Evolutionary conservation across 2,329 filamentous ascomycete species (phyloP), one percentile per base, ranked within the genome.

Genomic region (Endoconidiophora laricicola): DNA sequence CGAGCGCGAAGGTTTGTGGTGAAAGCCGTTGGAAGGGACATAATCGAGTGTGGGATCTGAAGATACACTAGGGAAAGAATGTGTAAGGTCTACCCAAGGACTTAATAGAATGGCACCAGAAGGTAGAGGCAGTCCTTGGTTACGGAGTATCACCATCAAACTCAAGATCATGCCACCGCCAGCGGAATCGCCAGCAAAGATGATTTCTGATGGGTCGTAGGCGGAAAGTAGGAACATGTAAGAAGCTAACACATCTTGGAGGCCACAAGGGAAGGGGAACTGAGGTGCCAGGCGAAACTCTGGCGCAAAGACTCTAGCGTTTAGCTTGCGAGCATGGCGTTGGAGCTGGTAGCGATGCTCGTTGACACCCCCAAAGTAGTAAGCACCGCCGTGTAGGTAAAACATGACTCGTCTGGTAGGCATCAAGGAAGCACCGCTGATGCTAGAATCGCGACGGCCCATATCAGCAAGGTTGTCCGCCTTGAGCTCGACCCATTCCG

Each of bases 291-390:
- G 72, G 39, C 91, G 78, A 63, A 96, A 98, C 54, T 79, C 72
- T 4, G 90, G 83, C 22, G 90, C 87, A 62, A 96, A 79, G 6
- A 95, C 83, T 50, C 87, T 75, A 16, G 87, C 90, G 64, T 91
- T 87, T 54, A 98, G 72, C 66, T 96, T 96, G 49, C 91, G 76
- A 24, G 91, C 91, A 71, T 96, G 88, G 45, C 90, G 76, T 65
- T 98, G 91, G 72, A 98, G 79, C 70, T 96, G 90, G 66, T 96
- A 96, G n/a, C 91, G 80, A 68, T 96, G 91, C 63, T 94, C 88
- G 60, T 95, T 88, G 37, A 95, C 81, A 58, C 86, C 93, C 12
- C 91, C 90, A 62, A 98, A 96, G 66, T 81, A 98, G 65, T 94
- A 96, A 18, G 84, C 90, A 5, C 90, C 90, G 12, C 91, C 91